These are phyloP conservation scores for Rosellinia necatrix DNA, from an alignment of 2,329 filamentous ascomycete genomes.

Conservation along the genomic window DNA sequence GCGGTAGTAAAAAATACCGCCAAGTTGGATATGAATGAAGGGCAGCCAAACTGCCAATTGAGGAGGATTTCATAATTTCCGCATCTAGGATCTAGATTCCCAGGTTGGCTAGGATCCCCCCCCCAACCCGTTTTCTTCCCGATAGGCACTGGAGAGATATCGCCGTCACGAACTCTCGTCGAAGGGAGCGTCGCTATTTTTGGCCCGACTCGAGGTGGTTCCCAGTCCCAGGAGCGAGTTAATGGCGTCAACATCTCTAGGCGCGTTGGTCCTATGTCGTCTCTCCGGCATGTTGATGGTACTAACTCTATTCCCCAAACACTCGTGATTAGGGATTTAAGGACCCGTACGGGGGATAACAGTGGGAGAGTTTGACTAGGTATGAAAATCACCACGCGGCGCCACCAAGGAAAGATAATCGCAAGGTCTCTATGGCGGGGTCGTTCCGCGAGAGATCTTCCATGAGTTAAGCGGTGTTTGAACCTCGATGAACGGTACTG, in stretches of 20 bases:
- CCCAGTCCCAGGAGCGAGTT: too few relatives aligned
- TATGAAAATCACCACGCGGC: not conserved
- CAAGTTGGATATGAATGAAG: not conserved
- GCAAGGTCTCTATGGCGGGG: not conserved
- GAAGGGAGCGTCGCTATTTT: not conserved
- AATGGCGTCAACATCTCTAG: too few relatives aligned
- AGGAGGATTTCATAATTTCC: not conserved
- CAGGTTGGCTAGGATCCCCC: not conserved
- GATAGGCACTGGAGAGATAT: not conserved
- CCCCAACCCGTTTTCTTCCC: not conserved
- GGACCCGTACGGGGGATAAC: not conserved
- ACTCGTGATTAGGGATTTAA: not conserved
- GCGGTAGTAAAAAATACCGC: not conserved
- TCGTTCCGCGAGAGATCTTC: not conserved
- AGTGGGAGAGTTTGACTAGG: not conserved
- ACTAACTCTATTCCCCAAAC: not conserved
- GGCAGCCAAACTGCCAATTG: not conserved
- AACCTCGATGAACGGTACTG: not conserved
- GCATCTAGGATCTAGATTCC: not conserved
- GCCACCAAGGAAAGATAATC: not conserved
- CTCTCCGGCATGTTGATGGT: too few relatives aligned
- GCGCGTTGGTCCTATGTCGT: too few relatives aligned
- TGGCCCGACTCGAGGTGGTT: too few relatives aligned
- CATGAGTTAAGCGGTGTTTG: not conserved
- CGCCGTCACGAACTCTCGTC: not conserved